phyloP scores from a whole-genome alignment of 495 filamentous ascomycete genomes.

The Penicillium pulvis region DNA sequence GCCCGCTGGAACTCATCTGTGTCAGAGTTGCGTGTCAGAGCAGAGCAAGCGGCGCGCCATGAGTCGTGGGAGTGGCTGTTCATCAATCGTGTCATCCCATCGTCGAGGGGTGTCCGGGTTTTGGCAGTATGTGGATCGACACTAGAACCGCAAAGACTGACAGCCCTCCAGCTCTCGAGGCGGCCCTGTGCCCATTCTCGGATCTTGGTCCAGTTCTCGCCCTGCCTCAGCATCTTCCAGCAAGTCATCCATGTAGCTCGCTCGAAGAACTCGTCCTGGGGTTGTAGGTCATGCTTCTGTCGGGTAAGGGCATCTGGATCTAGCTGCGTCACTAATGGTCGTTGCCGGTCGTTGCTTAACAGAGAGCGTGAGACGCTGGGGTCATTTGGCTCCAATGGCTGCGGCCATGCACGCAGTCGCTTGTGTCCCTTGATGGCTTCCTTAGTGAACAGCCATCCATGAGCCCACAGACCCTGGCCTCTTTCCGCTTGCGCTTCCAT shows the following conservation, averaged over 20 bases:
- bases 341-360: slow-evolving; percentile 57
- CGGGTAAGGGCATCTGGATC: slow-evolving; percentile 88
- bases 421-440: slow-evolving; percentile 89
- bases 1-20: slow-evolving; percentile 79
- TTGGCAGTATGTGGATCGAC: slow-evolving; percentile 33
- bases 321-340: slow-evolving; percentile 79
- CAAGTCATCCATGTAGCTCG: slow-evolving; percentile 83
- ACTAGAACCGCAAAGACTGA: slow-evolving; percentile 47
- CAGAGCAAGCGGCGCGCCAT: slow-evolving; percentile 83
- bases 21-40: slow-evolving; percentile 66
- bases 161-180: slow-evolving; percentile 83
- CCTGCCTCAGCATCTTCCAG: slow-evolving; percentile 85
- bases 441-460: slow-evolving; percentile 91
- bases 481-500: slow-evolving; percentile 63
- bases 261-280: slow-evolving; percentile 83
- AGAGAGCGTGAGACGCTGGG: slow-evolving; percentile 58
- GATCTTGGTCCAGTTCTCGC: slow-evolving; percentile 69
- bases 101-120: slow-evolving; percentile 41
- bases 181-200: slow-evolving; percentile 77
- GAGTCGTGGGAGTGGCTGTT: slow-evolving; percentile 51
- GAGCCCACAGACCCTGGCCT: slow-evolving; percentile 67
- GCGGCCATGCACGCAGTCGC: slow-evolving; percentile 65
- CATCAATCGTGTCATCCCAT: slow-evolving; percentile 50
- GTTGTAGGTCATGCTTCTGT: slow-evolving; percentile 71
- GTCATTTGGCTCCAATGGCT: slow-evolving; percentile 60